phyloP scores from a whole-genome alignment of 805 yeast genomes.

The Candida taoyuanica region DNA sequence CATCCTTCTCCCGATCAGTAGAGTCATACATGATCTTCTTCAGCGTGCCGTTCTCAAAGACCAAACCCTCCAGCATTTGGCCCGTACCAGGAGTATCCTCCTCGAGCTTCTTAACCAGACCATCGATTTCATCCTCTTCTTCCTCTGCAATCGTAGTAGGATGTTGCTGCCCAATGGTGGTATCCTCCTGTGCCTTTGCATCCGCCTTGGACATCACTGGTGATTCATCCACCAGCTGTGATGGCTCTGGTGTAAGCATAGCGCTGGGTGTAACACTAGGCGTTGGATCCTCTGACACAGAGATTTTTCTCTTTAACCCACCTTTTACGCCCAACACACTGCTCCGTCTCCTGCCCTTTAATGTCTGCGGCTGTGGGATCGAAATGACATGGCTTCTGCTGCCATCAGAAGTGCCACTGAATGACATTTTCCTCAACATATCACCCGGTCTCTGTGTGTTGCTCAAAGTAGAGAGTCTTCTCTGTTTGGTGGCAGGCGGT shows the following conservation, averaged over 20 bases:
- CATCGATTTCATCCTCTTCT: slow-evolving; percentile 8
- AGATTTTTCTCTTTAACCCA: slow-evolving; percentile 7
- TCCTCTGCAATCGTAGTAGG: slow-evolving; percentile 2
- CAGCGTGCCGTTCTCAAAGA: neutral
- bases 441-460: slow-evolving; percentile 28
- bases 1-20: neutral
- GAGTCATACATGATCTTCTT: slow-evolving; percentile 10
- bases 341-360: slow-evolving; percentile 13
- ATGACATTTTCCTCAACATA: slow-evolving; percentile 28
- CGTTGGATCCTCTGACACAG: slow-evolving; percentile 3
- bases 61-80: neutral
- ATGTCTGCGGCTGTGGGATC: slow-evolving; percentile 15
- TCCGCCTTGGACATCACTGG: slow-evolving; percentile 4
- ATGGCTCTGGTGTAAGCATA: slow-evolving; percentile 11
- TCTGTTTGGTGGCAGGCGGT: slow-evolving; percentile 25
- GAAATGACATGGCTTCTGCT: slow-evolving; percentile 26
- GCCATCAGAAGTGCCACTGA: slow-evolving; percentile 1
- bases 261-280: slow-evolving; percentile 2
- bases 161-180: slow-evolving; percentile 2
- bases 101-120: slow-evolving; percentile 10
- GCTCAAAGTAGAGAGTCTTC: slow-evolving; percentile 38
- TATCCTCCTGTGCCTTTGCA: slow-evolving; percentile 9
- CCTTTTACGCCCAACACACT: slow-evolving; percentile 3
- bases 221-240: slow-evolving; percentile 7
- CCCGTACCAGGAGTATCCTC: neutral